A percentile compares a stretch with the other conserved stretches of the same genome.
phyloP scores from a whole-genome alignment of 495 filamentous ascomycete species.

The Aspergillus sparsus region DNA sequence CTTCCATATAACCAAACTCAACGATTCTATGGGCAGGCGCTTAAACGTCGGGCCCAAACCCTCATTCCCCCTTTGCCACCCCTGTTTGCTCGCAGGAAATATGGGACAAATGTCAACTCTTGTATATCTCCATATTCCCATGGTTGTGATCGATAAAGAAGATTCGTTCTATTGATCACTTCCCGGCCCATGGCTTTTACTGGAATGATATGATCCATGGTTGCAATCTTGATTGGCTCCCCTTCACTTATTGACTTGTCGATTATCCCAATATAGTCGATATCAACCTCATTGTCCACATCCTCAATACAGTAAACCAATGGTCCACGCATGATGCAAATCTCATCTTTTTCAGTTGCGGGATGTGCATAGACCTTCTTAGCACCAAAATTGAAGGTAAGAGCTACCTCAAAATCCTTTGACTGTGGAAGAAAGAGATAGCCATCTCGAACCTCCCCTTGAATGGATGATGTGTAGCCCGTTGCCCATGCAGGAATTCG shows the following conservation, averaged over 20 bases:
- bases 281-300: slow-evolving; percentile 16
- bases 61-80: slow-evolving; percentile 14
- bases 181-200: slow-evolving; percentile 7
- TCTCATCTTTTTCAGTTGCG: slow-evolving; percentile 9
- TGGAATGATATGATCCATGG: slow-evolving; percentile 1
- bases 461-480: slow-evolving; percentile 7
- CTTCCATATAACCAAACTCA: background rate
- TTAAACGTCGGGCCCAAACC: slow-evolving; percentile 13
- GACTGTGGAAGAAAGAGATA: slow-evolving; percentile 11
- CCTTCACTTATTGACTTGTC: slow-evolving; percentile 7
- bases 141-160: slow-evolving; percentile 2
- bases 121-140: slow-evolving; percentile 11
- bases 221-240: slow-evolving; percentile 12
- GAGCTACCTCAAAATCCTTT: slow-evolving; percentile 1
- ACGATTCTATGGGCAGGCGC: background rate
- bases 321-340: slow-evolving; percentile 17
- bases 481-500: slow-evolving; percentile 16
- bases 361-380: slow-evolving; percentile 13
- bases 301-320: slow-evolving; percentile 20
- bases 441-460: slow-evolving; percentile 5
- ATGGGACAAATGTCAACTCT: slow-evolving; percentile 8
- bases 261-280: slow-evolving; percentile 8
- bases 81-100: slow-evolving; percentile 15
- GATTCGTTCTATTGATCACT: background rate
- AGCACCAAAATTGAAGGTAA: slow-evolving; percentile 3